Conservation (phyloP, 2,329 filamentous ascomycete genomes). For the Diplodia corticola region DNA sequence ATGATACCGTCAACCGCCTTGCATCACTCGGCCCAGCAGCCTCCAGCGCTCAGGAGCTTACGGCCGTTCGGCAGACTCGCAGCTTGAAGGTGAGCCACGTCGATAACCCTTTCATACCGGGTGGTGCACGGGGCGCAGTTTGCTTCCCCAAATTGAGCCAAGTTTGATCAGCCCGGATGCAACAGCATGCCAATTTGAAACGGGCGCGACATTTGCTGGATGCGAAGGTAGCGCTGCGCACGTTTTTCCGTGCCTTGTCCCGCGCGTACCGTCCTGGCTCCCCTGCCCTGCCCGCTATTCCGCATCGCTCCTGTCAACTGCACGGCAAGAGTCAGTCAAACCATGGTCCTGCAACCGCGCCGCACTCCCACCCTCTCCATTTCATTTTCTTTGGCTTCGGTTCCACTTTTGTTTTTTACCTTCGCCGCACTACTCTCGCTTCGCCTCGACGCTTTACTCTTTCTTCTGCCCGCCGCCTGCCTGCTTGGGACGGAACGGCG, state of each 20-base stretch:
- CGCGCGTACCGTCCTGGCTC: background rate
- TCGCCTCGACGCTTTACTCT: background rate
- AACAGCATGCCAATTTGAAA: background rate
- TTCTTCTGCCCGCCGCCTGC: background rate
- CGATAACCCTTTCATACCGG: slow-evolving; percentile 4
- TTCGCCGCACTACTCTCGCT: background rate
- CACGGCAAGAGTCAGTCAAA: background rate
- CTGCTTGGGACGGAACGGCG: background rate
- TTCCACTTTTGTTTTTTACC: background rate
- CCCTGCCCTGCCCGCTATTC: background rate
- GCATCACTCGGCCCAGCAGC: background rate
- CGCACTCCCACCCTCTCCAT: background rate
- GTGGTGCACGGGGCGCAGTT: background rate
- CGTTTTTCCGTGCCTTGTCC: background rate
- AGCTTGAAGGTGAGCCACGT: background rate
- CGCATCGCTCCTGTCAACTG: background rate
- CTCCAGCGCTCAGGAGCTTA: background rate
- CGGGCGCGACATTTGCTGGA: background rate
- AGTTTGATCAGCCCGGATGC: background rate
- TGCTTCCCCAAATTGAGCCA: background rate
- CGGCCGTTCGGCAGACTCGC: background rate
- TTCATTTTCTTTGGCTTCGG: background rate
- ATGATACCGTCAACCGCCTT: too few relatives aligned
- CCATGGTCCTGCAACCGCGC: background rate
- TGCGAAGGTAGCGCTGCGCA: background rate